These are phyloP conservation scores for Phaeotremella fagi DNA, from an alignment of 768 basidiomycete genomes.

Conservation along the genomic window DNA sequence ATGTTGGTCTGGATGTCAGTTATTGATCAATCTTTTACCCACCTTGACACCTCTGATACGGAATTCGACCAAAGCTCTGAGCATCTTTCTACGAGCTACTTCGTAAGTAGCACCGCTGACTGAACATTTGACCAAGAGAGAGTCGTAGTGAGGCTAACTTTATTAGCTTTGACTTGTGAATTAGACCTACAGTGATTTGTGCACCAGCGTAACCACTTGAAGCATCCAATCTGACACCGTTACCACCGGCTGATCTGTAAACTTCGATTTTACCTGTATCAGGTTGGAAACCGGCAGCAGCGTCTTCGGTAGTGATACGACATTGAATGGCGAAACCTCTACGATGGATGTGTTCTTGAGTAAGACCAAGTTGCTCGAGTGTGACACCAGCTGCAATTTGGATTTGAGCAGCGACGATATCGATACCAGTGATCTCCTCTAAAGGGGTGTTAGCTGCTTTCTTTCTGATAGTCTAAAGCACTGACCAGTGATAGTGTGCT, in stretches of 20 bases:
- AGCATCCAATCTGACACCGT: conserved; percentile 94
- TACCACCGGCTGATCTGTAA: conserved; percentile 96
- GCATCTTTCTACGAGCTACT: conserved; percentile 97
- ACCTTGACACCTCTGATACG: conserved; percentile 97
- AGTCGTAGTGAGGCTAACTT: conserved; percentile 89
- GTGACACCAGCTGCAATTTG: conserved; percentile 99
- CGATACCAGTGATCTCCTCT: conserved; percentile 99
- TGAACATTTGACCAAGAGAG: conserved; percentile 90
- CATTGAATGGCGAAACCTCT: conserved; percentile 98
- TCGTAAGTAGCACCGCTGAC: conserved; percentile 97
- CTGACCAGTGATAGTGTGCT: conserved; percentile 95
- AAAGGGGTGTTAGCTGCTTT: conserved; percentile 12
- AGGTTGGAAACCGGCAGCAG: conserved; percentile 86
- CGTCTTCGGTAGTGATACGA: conserved; percentile 96
- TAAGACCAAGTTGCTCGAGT: conserved; percentile 87
- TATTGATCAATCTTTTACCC: conserved; percentile 1
- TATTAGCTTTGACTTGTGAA: neutral
- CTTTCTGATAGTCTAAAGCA: neutral
- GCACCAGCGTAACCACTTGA: conserved; percentile 97
- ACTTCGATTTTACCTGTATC: conserved; percentile 99
- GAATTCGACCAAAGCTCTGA: conserved; percentile 98
- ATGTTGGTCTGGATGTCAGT: conserved; percentile 74
- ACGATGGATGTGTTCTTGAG: conserved; percentile 90
- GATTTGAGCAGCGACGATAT: conserved; percentile 98
- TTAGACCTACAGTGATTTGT: conserved; percentile 77